These are phyloP conservation scores for Aphanocladium album DNA, from an alignment of 2,329 filamentous ascomycete genomes.

Conservation along the genomic window DNA sequence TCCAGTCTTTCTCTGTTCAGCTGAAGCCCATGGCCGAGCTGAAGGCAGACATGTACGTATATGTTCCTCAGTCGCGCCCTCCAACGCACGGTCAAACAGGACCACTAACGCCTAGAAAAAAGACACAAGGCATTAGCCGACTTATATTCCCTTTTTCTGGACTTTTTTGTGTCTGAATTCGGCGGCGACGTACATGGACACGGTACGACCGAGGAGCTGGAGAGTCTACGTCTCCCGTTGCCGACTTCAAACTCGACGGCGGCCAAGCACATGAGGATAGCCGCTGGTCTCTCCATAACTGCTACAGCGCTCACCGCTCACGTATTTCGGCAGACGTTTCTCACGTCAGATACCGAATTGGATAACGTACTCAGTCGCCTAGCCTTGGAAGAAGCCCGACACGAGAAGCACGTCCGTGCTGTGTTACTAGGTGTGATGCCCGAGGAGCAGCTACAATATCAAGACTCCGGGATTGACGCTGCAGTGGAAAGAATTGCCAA, in stretches of 20 bases:
- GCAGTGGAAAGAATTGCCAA: too few species aligned
- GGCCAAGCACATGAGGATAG: background rate
- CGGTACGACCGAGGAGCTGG: background rate
- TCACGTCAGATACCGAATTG: background rate
- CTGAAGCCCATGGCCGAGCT: background rate
- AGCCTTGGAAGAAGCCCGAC: background rate
- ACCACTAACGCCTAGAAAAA: background rate
- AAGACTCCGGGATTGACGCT: too few species aligned
- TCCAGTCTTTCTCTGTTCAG: background rate
- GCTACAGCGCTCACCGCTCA: background rate
- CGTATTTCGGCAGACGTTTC: background rate
- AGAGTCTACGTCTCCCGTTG: background rate
- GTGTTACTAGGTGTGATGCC: too few species aligned
- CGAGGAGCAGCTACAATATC: too few species aligned
- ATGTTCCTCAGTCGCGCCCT: too few species aligned
- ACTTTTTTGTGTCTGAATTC: background rate
- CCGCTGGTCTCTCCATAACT: background rate
- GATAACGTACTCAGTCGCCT: background rate
- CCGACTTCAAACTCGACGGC: background rate
- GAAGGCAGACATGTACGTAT: background rate
- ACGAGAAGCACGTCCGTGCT: background rate
- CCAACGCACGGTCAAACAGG: background rate
- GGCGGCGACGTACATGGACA: background rate
- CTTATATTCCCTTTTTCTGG: background rate
- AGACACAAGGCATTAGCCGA: background rate